phyloP scores from a whole-genome alignment of 2,329 filamentous ascomycete species.

The Chalara sp. region DNA sequence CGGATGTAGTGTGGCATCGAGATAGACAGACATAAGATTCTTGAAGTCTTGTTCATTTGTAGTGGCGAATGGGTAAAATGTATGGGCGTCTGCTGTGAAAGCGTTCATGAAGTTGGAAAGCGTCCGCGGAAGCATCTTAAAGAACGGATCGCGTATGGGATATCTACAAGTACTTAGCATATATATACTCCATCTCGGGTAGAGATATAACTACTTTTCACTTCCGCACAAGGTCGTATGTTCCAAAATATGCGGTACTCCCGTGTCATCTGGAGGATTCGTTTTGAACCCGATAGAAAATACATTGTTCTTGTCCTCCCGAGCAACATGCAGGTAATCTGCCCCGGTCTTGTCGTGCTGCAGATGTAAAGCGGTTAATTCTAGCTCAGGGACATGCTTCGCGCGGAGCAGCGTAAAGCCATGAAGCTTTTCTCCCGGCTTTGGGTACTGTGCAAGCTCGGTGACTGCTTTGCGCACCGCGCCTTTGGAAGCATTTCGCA shows the following conservation, averaged over 20 bases:
- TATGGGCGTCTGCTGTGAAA: conserved; percentile 93
- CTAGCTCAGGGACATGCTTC: conserved; percentile 90
- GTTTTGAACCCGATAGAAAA: conserved; percentile 99
- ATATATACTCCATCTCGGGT: conserved; percentile 2
- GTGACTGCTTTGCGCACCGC: conserved; percentile 60
- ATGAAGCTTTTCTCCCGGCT: conserved; percentile 77
- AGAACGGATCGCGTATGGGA: conserved; percentile 97
- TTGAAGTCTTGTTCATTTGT: conserved; percentile 93
- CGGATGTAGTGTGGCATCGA: conserved; percentile 88
- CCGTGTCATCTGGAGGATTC: conserved; percentile 92
- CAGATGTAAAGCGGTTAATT: conserved; percentile 84
- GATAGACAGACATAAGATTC: conserved; percentile 93
- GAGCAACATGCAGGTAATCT: conserved; percentile 89
- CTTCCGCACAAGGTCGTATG: conserved; percentile 96
- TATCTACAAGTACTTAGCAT: conserved; percentile 50
- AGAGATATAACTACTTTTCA: conserved; percentile 58
- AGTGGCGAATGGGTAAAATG: conserved; percentile 95
- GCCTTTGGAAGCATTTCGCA: conserved; percentile 41
- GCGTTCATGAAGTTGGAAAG: conserved; percentile 99
- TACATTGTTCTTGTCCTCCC: conserved; percentile 97
- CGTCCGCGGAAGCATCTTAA: conserved; percentile 97
- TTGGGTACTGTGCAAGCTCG: conserved; percentile 68
- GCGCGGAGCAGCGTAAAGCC: conserved; percentile 86
- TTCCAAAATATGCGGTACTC: conserved; percentile 93
- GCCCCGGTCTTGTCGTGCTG: conserved; percentile 93